Evolutionary conservation across 116 monocot species (phyloP).

Genomic region (Posidonia oceanica): DNA sequence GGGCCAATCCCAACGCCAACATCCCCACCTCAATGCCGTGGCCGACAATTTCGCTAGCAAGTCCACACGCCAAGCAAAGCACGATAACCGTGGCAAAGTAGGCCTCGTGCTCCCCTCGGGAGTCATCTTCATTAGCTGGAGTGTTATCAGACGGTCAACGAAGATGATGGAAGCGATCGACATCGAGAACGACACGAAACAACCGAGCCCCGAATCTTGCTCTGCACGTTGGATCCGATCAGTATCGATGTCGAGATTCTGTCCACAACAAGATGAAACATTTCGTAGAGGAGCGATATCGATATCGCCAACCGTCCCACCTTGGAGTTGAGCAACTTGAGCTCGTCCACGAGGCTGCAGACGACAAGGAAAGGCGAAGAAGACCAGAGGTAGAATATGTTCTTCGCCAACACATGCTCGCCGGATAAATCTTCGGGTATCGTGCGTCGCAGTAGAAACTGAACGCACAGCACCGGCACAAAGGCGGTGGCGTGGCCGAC

Average conservation of each 20-base stretch:
- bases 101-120: constrained; percentile 21
- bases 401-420: background rate
- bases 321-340: constrained; percentile 51
- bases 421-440: background rate
- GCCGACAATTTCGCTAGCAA: constrained; percentile 10
- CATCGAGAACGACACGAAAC: constrained; percentile 6
- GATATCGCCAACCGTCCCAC: constrained; percentile 45
- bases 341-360: constrained; percentile 36
- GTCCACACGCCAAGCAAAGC: constrained; percentile 6
- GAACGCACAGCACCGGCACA: background rate
- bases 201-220: background rate
- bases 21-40: constrained; percentile 2
- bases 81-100: constrained; percentile 11
- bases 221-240: background rate
- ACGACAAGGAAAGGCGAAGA: constrained; percentile 31
- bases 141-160: constrained; percentile 18
- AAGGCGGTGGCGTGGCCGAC: constrained; percentile 9
- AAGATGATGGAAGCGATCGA: constrained; percentile 10
- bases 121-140: constrained; percentile 21
- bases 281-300: constrained; percentile 21
- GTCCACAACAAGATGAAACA: background rate
- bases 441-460: background rate
- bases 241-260: background rate
- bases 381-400: constrained; percentile 11
- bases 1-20: constrained; percentile 8